phyloP scores from a whole-genome alignment of 2,329 filamentous ascomycete species.

The Monosporascus cannonballus region DNA sequence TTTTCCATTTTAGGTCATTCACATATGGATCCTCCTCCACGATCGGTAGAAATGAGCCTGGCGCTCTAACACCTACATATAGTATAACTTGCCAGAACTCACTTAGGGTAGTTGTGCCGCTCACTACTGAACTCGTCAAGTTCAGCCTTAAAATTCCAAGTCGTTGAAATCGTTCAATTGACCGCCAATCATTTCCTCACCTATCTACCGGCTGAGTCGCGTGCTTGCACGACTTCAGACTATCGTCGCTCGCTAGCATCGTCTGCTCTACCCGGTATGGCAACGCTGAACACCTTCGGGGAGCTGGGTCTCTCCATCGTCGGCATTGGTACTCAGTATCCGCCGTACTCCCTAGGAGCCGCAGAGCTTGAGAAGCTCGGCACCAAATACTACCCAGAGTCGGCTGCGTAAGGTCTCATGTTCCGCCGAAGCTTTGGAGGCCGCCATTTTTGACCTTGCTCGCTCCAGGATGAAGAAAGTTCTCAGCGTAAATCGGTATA shows the following conservation, averaged over 20 bases:
- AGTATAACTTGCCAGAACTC: too few relatives aligned
- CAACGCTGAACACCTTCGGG: slow-evolving; percentile 34
- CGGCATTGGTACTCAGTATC: slow-evolving; percentile 55
- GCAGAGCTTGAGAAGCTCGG: slow-evolving; percentile 46
- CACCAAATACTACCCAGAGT: slow-evolving; percentile 52
- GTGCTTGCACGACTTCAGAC: too few relatives aligned
- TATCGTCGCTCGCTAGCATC: background rate
- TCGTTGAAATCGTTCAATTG: too few relatives aligned
- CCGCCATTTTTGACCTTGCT: slow-evolving; percentile 1
- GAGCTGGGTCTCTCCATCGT: slow-evolving; percentile 55
- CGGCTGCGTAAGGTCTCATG: slow-evolving; percentile 46
- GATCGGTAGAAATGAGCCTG: too few relatives aligned
- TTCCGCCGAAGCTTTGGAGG: background rate
- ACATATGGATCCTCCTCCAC: too few relatives aligned
- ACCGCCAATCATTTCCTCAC: too few relatives aligned
- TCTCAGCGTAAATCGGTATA: slow-evolving; percentile 56
- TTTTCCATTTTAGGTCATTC: too few relatives aligned
- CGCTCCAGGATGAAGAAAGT: slow-evolving; percentile 53
- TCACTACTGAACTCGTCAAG: too few relatives aligned
- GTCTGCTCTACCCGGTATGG: slow-evolving; percentile 27
- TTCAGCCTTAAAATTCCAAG: too few relatives aligned
- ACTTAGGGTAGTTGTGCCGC: too few relatives aligned
- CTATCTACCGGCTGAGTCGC: too few relatives aligned
- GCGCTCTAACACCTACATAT: too few relatives aligned
- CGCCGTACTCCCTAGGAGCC: slow-evolving; percentile 46